Conservation (phyloP, 108 stramenopile genomes). For the Conticribra weissflogii region DNA sequence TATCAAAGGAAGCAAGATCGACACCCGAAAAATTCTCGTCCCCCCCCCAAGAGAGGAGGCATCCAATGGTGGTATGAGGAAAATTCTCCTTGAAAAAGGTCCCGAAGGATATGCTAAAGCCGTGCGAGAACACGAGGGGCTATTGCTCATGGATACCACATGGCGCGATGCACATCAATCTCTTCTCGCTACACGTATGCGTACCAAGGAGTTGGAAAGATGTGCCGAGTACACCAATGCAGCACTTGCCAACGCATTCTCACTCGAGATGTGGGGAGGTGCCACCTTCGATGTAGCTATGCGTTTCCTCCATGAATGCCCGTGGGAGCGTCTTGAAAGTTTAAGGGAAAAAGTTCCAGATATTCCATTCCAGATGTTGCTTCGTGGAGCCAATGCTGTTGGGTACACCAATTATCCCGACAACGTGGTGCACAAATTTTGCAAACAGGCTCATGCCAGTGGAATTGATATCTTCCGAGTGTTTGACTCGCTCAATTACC, state of each 20-base stretch:
- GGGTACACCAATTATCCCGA: constrained; percentile 89
- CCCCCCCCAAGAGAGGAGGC: constrained; percentile 18
- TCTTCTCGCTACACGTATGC: constrained; percentile 94
- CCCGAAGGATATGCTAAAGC: constrained; percentile 92
- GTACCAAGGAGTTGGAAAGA: constrained; percentile 88
- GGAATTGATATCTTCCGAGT: constrained; percentile 92
- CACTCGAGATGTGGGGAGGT: constrained; percentile 96
- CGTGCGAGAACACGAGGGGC: constrained; percentile 85
- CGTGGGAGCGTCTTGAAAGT: constrained; percentile 77
- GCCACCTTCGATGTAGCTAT: constrained; percentile 96
- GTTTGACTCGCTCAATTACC: constrained; percentile 88
- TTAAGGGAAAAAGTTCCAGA: constrained; percentile 77
- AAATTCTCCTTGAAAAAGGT: constrained; percentile 68
- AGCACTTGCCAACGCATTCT: constrained; percentile 80
- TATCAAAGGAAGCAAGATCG: constrained; percentile 18
- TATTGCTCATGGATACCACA: constrained; percentile 96
- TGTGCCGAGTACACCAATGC: constrained; percentile 82
- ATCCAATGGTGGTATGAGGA: constrained; percentile 35
- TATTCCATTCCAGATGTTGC: constrained; percentile 86
- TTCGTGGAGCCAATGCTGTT: constrained; percentile 88
- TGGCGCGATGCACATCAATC: constrained; percentile 99
- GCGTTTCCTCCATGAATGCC: constrained; percentile 87
- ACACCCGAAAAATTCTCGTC: constrained; percentile 51
- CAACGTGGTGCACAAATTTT: constrained; percentile 85
- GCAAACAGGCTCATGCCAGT: constrained; percentile 65